These are phyloP conservation scores for Paecilomyces sp. DNA, from an alignment of 2,329 filamentous ascomycete species.

Conservation along the genomic window DNA sequence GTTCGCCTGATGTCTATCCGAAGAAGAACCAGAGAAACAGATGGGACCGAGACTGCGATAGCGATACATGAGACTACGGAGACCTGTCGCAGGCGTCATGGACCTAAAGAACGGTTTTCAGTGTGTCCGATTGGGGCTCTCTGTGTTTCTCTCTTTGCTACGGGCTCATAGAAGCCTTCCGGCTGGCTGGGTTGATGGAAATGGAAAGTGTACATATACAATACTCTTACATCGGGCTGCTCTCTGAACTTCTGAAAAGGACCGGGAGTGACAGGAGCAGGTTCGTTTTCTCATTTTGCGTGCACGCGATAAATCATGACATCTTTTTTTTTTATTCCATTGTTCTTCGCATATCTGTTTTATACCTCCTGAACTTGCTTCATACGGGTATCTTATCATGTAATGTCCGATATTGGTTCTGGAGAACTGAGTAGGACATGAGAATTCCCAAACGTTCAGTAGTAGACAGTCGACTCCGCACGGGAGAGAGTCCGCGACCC, in stretches of 20 bases:
- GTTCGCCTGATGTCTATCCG: not conserved
- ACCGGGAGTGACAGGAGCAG: slow-evolving; percentile 7
- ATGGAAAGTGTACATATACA: not conserved
- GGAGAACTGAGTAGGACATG: not conserved
- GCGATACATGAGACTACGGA: not conserved
- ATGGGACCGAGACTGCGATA: not conserved
- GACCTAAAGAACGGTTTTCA: not conserved
- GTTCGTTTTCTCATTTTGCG: slow-evolving; percentile 10
- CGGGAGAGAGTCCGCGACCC: slow-evolving; percentile 7
- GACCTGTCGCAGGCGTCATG: not conserved
- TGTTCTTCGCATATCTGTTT: not conserved
- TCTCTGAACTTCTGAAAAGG: slow-evolving; percentile 2
- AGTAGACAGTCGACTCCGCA: slow-evolving; percentile 28
- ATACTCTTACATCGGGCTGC: not conserved
- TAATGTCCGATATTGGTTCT: not conserved
- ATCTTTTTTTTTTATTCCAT: slow-evolving; percentile 1
- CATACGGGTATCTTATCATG: not conserved
- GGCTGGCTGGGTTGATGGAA: not conserved
- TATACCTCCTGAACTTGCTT: not conserved
- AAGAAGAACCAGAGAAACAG: not conserved
- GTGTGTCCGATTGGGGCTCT: not conserved
- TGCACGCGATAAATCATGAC: slow-evolving; percentile 22
- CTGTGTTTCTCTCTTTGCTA: not conserved
- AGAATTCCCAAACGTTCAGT: slow-evolving; percentile 14
- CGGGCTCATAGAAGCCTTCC: not conserved